Base-by-base conservation (phyloP, 1,139 yeast species). In the Candida tetrigidarum region DNA sequence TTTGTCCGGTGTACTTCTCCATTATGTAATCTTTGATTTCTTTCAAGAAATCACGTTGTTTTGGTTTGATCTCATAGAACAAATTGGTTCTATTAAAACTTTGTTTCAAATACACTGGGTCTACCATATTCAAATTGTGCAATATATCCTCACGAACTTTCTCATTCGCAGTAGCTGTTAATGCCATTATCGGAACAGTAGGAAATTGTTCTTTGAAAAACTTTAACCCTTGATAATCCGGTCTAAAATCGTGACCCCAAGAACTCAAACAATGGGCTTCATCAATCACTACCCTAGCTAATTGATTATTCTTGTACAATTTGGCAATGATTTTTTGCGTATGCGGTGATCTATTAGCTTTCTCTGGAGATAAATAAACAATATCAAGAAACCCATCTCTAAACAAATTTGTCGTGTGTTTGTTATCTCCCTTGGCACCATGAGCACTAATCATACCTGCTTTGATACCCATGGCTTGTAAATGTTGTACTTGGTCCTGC, bases 161-260 rank as follows among this genome's bases (percentile, higher is more conserved):
- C 53, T 88, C 92, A 62, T 92, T 93, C 1, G 99, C 99, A 0
- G 99, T 95, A 0, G 99, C 99, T 0, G 99, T 95, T 45, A 95
- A 71, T 0, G 99, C 99, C 91, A 95, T 92, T 53, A 95, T 74
- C 1, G 99, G 99, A 6, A 90, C 81, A 40, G 76, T 78, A 0
- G 96, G 96, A 59, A 80, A 93, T 47, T 81, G 78, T 28, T 70
- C 65, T 57, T 91, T 89, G 63, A 95, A 86, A 51, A 77, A 76
- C 32, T 84, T 83, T 63, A 95, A 73, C 25, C 84, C 86, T 57
- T 91, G 89, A 66, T 95, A 95, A 63, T 93, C 98, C 0, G 98
- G 98, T 47, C 99, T 76, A 63, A 95, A 95, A 66, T 95, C 99
- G 64, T 95, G 99, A 14, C 99, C 99, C 99, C 99, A 95, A 9